phyloP scores from a whole-genome alignment of 306 rosid genomes.

The Cucurbita pepo region DNA sequence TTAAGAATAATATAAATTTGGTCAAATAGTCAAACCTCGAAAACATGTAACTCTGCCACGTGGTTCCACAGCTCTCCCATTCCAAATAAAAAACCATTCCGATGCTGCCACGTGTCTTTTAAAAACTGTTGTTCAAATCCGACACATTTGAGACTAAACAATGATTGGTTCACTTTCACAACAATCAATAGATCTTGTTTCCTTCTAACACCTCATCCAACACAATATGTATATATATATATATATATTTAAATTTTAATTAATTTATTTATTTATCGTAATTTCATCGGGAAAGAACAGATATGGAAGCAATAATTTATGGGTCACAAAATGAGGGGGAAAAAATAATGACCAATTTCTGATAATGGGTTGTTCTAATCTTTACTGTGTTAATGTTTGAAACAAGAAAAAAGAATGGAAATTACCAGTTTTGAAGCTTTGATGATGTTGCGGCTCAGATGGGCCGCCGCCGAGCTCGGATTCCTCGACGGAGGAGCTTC shows the following conservation, averaged over 20 bases:
- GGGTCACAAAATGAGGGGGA: not conserved
- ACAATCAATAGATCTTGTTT: too few relatives aligned
- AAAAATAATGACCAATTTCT: not conserved
- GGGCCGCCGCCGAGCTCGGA: constrained; percentile 47
- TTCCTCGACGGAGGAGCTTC: constrained; percentile 71
- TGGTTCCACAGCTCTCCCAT: not conserved
- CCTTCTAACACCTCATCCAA: not conserved
- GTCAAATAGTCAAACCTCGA: constrained; percentile 4
- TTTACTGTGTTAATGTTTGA: not conserved
- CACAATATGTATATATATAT: too few relatives aligned
- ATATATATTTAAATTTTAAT: too few relatives aligned
- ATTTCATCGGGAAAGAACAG: not conserved
- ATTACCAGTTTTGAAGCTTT: not conserved
- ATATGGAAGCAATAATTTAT: not conserved
- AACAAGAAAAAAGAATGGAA: not conserved
- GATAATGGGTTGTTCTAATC: not conserved
- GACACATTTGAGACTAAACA: not conserved
- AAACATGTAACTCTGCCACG: not conserved
- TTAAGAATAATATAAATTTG: not conserved
- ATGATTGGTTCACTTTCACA: not conserved
- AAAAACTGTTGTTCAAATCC: not conserved
- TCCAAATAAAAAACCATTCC: not conserved
- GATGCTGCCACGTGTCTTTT: not conserved
- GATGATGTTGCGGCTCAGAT: not conserved
- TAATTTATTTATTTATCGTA: too few relatives aligned